Percentiles rank a stretch among this genome's conserved stretches.
Evolutionary conservation across 2,329 filamentous ascomycete genomes (phyloP).

Genomic region (Colletotrichum tamarilloi): DNA sequence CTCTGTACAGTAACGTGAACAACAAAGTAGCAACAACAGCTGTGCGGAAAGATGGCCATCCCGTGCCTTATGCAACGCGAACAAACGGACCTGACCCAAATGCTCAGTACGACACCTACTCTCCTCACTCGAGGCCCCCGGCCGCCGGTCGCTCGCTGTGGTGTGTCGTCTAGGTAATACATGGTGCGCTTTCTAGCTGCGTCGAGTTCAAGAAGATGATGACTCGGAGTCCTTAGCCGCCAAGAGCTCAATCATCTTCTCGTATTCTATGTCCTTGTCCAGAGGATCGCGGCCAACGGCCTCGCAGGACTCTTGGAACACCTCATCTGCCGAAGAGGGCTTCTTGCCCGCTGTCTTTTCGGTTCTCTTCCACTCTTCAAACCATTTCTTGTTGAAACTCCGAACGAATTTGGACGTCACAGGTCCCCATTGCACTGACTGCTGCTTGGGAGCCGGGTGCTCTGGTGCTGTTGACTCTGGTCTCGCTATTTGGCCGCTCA

Average conservation of each 20-base stretch:
- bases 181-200: conserved; percentile 6
- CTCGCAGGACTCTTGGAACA: conserved; percentile 23
- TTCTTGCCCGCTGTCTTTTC: conserved; percentile 19
- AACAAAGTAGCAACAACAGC: conserved; percentile 3
- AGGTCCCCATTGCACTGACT: conserved; percentile 34
- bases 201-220: neutral
- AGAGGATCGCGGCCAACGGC: conserved; percentile 29
- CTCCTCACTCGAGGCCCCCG: neutral
- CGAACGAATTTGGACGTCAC: conserved; percentile 30
- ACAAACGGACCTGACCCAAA: neutral
- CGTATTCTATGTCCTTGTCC: conserved; percentile 35
- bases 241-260: conserved; percentile 35
- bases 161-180: conserved; percentile 12
- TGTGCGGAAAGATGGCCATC: neutral
- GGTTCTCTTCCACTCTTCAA: conserved; percentile 32
- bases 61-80: neutral
- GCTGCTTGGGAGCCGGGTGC: conserved; percentile 23
- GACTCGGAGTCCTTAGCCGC: conserved; percentile 31
- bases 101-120: neutral
- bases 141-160: neutral
- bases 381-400: conserved; percentile 32
- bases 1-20: neutral
- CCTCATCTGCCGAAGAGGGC: conserved; percentile 4
- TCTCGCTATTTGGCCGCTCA: neutral
- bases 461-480: conserved; percentile 11